phyloP scores from a whole-genome alignment of 1,284 basidiomycete species.

The Fomitopsis pinicola region DNA sequence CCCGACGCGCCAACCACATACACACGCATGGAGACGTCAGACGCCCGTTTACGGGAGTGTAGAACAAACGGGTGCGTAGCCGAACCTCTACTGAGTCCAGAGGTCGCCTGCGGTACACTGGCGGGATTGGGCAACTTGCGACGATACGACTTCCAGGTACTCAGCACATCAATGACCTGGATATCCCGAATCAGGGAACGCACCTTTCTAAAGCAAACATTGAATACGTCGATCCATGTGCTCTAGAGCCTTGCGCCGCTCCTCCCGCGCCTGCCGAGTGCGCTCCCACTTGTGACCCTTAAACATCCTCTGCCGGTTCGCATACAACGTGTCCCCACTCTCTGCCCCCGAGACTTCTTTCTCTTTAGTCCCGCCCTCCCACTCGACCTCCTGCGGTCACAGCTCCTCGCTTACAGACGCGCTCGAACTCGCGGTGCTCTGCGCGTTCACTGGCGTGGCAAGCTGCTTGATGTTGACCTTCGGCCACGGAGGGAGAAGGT shows the following conservation, averaged over 20 bases:
- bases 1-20: no score
- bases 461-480: no score
- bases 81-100: not conserved
- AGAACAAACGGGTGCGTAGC: not conserved
- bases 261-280: no score
- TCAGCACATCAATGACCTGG: not conserved
- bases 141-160: slow-evolving; percentile 12
- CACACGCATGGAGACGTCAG: no score
- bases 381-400: slow-evolving; percentile 36
- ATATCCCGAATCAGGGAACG: slow-evolving; percentile 24
- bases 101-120: slow-evolving; percentile 14
- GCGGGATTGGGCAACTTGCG: slow-evolving; percentile 21
- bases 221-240: slow-evolving; percentile 66
- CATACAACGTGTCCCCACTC: no score
- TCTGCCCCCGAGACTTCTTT: no score
- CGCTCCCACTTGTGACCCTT: no score
- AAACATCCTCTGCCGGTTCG: no score
- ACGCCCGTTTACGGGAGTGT: no score
- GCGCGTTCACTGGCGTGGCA: slow-evolving; percentile 5
- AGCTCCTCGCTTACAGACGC: slow-evolving; percentile 5
- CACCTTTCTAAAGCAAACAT: slow-evolving; percentile 58
- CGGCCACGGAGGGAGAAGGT: slow-evolving; percentile 59
- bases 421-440: not conserved
- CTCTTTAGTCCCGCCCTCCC: no score
- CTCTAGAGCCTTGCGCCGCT: slow-evolving; percentile 52